Evolutionary conservation across 495 filamentous ascomycete genomes (phyloP).

Genomic region (Aspergillus leporis): DNA sequence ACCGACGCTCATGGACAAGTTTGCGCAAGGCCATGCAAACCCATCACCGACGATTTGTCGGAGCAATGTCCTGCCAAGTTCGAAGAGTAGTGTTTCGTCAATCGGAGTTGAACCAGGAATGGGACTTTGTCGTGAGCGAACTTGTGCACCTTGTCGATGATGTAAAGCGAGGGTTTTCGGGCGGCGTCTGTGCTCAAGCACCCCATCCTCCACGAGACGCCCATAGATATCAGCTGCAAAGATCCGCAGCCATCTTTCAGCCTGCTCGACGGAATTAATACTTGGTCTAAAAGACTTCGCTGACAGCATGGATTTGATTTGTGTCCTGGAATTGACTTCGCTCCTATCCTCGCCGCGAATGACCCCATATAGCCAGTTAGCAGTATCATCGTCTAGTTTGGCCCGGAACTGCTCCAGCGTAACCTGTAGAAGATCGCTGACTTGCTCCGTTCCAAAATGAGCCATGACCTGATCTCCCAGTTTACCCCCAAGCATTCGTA

Average conservation of each 20-base stretch:
- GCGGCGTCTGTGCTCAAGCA: constrained; percentile 82
- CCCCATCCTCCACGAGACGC: constrained; percentile 86
- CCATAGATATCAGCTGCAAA: constrained; percentile 92
- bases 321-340: constrained; percentile 87
- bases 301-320: constrained; percentile 97
- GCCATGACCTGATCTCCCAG: constrained; percentile 81
- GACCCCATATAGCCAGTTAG: constrained; percentile 82
- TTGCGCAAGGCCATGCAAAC: constrained; percentile 80
- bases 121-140: constrained; percentile 67
- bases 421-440: constrained; percentile 72
- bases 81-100: constrained; percentile 71
- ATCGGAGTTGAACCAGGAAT: constrained; percentile 76
- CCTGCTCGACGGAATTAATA: constrained; percentile 80
- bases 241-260: constrained; percentile 82
- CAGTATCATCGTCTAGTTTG: constrained; percentile 82
- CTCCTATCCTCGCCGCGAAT: constrained; percentile 83
- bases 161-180: constrained; percentile 84
- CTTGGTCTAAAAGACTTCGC: constrained; percentile 92
- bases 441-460: constrained; percentile 74
- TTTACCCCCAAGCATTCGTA: constrained; percentile 95
- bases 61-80: constrained; percentile 73
- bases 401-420: constrained; percentile 76
- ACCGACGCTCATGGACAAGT: constrained; percentile 79
- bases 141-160: constrained; percentile 69
- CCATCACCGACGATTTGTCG: constrained; percentile 76